These are phyloP conservation scores for Pinus albicaulis DNA, from an alignment of 75 land plant species.

Conservation along the genomic window DNA sequence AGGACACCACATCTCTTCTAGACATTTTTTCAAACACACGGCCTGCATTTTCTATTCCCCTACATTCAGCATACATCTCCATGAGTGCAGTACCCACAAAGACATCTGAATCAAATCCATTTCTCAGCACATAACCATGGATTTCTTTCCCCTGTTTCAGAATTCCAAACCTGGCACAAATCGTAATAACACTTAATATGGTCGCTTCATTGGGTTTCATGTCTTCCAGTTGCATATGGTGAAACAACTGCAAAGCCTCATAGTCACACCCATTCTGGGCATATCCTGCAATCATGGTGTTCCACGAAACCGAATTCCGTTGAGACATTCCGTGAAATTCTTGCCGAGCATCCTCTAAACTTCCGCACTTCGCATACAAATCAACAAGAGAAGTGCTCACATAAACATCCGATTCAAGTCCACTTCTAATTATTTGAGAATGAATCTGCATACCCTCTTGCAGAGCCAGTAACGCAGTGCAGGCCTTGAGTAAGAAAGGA, in stretches of 20 bases:
- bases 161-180: constrained; percentile 14
- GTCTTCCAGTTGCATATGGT: too few relatives aligned
- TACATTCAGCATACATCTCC: constrained; percentile 36
- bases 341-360: too few relatives aligned
- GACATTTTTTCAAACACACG: constrained; percentile 24
- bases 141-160: constrained; percentile 34
- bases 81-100: constrained; percentile 29
- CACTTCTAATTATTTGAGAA: neutral
- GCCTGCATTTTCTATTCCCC: constrained; percentile 15
- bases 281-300: too few relatives aligned
- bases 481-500: constrained; percentile 7
- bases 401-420: constrained; percentile 9
- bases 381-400: constrained; percentile 16
- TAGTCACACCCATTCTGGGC: too few relatives aligned
- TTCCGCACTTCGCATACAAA: neutral
- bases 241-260: too few relatives aligned
- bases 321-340: too few relatives aligned
- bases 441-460: constrained; percentile 2
- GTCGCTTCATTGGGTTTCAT: neutral
- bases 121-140: constrained; percentile 25
- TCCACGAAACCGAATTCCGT: too few relatives aligned
- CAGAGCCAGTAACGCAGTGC: neutral
- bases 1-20: constrained; percentile 29
- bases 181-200: neutral
- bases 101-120: constrained; percentile 26